Percentiles rank a stretch among this genome's conserved stretches.
Evolutionary conservation across 1,284 basidiomycete genomes (phyloP).

Genomic region (Chiua sp.): DNA sequence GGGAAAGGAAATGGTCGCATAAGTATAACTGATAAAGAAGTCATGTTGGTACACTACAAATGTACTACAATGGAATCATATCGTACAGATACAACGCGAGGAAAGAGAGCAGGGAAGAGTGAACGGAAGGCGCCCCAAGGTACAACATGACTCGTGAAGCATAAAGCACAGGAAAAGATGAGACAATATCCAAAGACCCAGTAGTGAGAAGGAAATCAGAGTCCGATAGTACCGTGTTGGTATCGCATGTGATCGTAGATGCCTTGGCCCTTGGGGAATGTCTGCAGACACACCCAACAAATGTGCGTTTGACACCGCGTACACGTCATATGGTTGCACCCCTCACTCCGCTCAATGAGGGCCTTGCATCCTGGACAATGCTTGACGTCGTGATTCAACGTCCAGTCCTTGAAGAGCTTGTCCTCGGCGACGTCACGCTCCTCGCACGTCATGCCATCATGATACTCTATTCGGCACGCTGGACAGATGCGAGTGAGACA

Average conservation of each 20-base stretch:
- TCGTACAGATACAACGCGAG: conserved; percentile 8
- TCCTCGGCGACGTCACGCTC: conserved; percentile 58
- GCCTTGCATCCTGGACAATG: conserved; percentile 70
- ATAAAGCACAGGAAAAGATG: conserved; percentile 19
- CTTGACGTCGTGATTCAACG: conserved; percentile 63
- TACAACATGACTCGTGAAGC: neutral
- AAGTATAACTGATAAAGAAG: conserved; percentile 36
- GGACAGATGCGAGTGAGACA: conserved; percentile 73
- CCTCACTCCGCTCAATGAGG: conserved; percentile 69
- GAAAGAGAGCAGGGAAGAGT: neutral
- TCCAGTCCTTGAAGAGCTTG: conserved; percentile 64
- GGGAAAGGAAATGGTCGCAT: conserved; percentile 14
- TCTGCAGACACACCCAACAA: conserved; percentile 76
- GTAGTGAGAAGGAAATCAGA: conserved; percentile 24
- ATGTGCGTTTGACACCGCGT: conserved; percentile 71
- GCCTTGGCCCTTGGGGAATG: conserved; percentile 61
- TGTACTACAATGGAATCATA: conserved; percentile 8
- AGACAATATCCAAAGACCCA: conserved; percentile 4
- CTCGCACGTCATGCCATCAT: conserved; percentile 66
- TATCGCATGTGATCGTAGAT: conserved; percentile 66
- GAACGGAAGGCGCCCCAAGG: neutral
- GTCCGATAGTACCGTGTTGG: conserved; percentile 55
- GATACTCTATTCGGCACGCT: conserved; percentile 65
- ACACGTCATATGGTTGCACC: conserved; percentile 81
- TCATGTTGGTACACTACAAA: conserved; percentile 2